A percentile compares a stretch with the other conserved stretches of the same genome.
phyloP scores from a whole-genome alignment of 805 yeast species.

The Hanseniaspora occidentalis region DNA sequence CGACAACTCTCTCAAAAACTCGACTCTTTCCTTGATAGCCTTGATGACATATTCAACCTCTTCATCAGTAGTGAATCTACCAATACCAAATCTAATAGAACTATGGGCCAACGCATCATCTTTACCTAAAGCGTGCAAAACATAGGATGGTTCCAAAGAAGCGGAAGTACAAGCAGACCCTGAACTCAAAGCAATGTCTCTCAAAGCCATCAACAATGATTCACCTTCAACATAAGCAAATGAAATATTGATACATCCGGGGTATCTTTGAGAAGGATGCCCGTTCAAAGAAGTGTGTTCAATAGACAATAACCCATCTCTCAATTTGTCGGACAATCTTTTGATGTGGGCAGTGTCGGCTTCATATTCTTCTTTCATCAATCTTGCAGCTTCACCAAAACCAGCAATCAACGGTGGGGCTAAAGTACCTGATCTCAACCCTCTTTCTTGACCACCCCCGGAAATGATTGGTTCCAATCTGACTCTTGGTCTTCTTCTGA shows the following conservation, averaged over 20 bases:
- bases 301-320: slow-evolving; percentile 58
- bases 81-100: slow-evolving; percentile 94
- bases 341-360: slow-evolving; percentile 63
- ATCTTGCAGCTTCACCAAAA: slow-evolving; percentile 92
- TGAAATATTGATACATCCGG: slow-evolving; percentile 94
- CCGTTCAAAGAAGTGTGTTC: slow-evolving; percentile 91
- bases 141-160: slow-evolving; percentile 94
- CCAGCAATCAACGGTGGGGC: slow-evolving; percentile 96
- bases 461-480: slow-evolving; percentile 88
- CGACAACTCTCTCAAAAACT: slow-evolving; percentile 78
- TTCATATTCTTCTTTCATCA: slow-evolving; percentile 60
- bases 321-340: slow-evolving; percentile 60
- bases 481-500: slow-evolving; percentile 96
- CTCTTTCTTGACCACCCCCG: slow-evolving; percentile 99
- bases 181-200: slow-evolving; percentile 89
- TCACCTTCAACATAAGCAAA: slow-evolving; percentile 98
- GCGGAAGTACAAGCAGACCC: slow-evolving; percentile 99
- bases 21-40: slow-evolving; percentile 82
- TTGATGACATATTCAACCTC: slow-evolving; percentile 89
- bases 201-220: slow-evolving; percentile 91
- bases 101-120: slow-evolving; percentile 98
- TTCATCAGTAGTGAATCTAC: slow-evolving; percentile 92
- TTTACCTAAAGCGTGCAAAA: slow-evolving; percentile 90
- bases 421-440: slow-evolving; percentile 90
- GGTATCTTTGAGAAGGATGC: slow-evolving; percentile 56